phyloP scores from a whole-genome alignment of 108 stramenopile genomes.

The Cyclotella atomus region DNA sequence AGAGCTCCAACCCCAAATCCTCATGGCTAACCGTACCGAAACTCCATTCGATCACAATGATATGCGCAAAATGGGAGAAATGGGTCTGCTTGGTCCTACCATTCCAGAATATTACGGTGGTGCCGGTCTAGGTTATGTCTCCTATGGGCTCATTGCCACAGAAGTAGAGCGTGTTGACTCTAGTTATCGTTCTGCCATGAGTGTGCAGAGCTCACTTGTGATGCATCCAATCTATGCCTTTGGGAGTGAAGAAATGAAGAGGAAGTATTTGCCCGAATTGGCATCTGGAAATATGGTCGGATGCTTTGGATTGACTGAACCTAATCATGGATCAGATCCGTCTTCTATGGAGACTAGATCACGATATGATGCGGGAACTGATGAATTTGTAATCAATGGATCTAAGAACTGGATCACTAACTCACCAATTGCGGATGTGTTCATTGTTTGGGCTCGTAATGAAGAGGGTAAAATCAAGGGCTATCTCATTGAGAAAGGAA shows the following conservation, averaged over 20 bases:
- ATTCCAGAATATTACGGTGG: constrained; percentile 89
- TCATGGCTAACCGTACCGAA: constrained; percentile 89
- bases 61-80: constrained; percentile 87
- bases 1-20: constrained; percentile 79
- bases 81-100: constrained; percentile 93
- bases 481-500: constrained; percentile 89
- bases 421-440: constrained; percentile 94
- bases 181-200: constrained; percentile 91
- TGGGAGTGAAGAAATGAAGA: constrained; percentile 84
- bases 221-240: constrained; percentile 97
- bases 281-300: constrained; percentile 86
- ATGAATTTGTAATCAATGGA: constrained; percentile 90
- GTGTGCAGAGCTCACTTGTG: constrained; percentile 92
- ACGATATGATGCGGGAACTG: constrained; percentile 67
- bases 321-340: constrained; percentile 95
- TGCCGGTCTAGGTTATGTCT: constrained; percentile 79
- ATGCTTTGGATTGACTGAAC: constrained; percentile 98
- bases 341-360: constrained; percentile 90
- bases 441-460: constrained; percentile 90
- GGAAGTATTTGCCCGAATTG: constrained; percentile 88
- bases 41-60: constrained; percentile 66
- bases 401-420: constrained; percentile 98
- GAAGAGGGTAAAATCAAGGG: constrained; percentile 84
- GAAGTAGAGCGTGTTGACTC: constrained; percentile 93
- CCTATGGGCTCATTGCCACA: constrained; percentile 90